Conservation (phyloP, 768 basidiomycete genomes). For the Coprinellus micaceus region DNA sequence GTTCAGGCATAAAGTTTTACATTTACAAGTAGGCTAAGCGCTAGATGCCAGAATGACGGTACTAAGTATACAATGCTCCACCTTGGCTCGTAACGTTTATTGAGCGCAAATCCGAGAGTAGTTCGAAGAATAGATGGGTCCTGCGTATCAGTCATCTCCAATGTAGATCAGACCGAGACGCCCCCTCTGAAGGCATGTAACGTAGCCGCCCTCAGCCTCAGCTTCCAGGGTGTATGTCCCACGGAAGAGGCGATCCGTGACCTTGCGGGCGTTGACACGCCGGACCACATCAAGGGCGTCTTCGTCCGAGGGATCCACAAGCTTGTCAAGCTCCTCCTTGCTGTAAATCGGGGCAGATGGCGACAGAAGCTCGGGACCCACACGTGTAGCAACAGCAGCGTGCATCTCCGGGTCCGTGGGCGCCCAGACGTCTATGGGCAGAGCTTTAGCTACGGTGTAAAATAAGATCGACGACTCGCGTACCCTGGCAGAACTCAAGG, state of each 20-base stretch:
- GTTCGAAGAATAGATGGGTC: too few relatives aligned
- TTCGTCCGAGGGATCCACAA: conserved; percentile 15
- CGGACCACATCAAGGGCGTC: conserved; percentile 14
- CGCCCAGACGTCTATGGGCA: conserved; percentile 20
- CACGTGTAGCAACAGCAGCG: conserved; percentile 20
- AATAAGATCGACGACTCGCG: neutral
- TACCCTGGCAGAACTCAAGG: conserved; percentile 17
- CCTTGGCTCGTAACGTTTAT: too few relatives aligned
- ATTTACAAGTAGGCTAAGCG: too few relatives aligned
- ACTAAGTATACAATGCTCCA: too few relatives aligned
- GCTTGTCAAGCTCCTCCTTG: conserved; percentile 17
- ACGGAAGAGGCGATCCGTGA: conserved; percentile 14
- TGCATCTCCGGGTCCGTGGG: conserved; percentile 26
- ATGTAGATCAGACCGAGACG: conserved; percentile 12
- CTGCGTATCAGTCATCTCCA: neutral
- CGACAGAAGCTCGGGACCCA: conserved; percentile 20
- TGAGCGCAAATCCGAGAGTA: too few relatives aligned
- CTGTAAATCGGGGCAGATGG: conserved; percentile 20
- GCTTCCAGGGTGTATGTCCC: conserved; percentile 12
- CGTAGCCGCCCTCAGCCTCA: conserved; percentile 14
- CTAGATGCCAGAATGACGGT: too few relatives aligned
- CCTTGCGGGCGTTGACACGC: conserved; percentile 18
- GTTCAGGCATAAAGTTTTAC: too few relatives aligned
- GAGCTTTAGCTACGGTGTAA: neutral
- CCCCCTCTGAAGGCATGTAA: conserved; percentile 14